Evolutionary conservation across 306 rosid genomes (phyloP).

Genomic region (Citrullus colocynthis): DNA sequence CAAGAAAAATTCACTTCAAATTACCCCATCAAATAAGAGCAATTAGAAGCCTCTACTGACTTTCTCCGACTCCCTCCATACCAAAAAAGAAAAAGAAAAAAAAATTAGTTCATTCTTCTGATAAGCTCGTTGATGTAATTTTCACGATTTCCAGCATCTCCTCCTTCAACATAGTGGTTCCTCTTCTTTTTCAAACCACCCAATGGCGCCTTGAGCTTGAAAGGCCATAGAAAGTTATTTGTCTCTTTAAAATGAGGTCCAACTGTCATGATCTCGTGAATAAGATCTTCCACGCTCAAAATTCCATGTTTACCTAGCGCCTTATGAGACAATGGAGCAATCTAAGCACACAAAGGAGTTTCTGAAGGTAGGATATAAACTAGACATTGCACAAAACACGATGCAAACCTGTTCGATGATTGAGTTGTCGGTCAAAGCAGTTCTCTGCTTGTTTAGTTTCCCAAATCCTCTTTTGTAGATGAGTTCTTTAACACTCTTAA

Average conservation of each 20-base stretch:
- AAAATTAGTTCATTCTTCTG: conserved; percentile 59
- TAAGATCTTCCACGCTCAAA: conserved; percentile 56
- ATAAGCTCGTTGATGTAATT: conserved; percentile 58
- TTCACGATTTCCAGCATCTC: conserved; percentile 70
- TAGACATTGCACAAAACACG: not conserved
- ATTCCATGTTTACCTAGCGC: conserved; percentile 66
- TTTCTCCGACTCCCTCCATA: not conserved
- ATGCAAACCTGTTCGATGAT: conserved; percentile 25
- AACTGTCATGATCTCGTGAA: conserved; percentile 62
- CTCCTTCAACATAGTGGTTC: conserved; percentile 74
- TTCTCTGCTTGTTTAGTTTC: conserved; percentile 31
- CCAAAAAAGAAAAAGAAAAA: not conserved
- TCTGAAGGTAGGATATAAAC: not conserved
- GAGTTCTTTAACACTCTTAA: conserved; percentile 62
- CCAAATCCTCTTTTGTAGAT: conserved; percentile 59
- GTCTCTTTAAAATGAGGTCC: conserved; percentile 81
- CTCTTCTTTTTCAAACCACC: conserved; percentile 76
- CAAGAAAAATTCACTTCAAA: not conserved
- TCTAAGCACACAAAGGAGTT: not conserved
- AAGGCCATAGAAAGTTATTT: conserved; percentile 72
- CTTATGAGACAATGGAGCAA: conserved; percentile 12
- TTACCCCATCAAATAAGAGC: not conserved
- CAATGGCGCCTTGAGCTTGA: conserved; percentile 63
- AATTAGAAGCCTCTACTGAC: not conserved
- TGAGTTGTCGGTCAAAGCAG: conserved; percentile 35